These are phyloP conservation scores for Syncephalastrum monosporum DNA, from an alignment of 371 early-diverging fungal species.

Conservation along the genomic window DNA sequence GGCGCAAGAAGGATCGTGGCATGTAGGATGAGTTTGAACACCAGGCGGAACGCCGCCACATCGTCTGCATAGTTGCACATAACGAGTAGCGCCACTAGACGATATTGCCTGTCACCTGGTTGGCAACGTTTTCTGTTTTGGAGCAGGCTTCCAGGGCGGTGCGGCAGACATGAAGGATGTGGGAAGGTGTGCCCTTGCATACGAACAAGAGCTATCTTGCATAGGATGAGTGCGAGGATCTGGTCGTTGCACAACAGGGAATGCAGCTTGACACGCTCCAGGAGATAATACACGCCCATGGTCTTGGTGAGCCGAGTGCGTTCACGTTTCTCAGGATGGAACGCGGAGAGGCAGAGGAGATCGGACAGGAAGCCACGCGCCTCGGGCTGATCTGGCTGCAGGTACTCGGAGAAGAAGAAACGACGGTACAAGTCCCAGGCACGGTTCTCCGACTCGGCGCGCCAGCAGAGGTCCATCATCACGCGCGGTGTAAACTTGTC, in stretches of 20 bases:
- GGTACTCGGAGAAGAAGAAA: conserved; percentile 41
- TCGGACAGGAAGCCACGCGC: conserved; percentile 35
- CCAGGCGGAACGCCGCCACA: conserved; percentile 17
- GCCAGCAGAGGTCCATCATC: conserved; percentile 40
- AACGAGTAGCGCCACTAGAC: conserved; percentile 22
- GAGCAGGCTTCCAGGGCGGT: conserved; percentile 31
- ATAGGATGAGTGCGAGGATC: conserved; percentile 33
- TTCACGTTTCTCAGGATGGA: conserved; percentile 27
- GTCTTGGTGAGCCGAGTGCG: conserved; percentile 26
- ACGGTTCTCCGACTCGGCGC: conserved; percentile 30
- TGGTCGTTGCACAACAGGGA: conserved; percentile 30
- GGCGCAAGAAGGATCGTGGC: conserved; percentile 13
- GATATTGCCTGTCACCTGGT: background rate
- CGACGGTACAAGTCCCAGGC: conserved; percentile 38
- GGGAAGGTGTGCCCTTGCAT: conserved; percentile 22
- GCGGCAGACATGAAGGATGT: conserved; percentile 20
- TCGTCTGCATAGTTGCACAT: conserved; percentile 28
- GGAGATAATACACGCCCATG: conserved; percentile 26
- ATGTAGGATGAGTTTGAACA: conserved; percentile 5
- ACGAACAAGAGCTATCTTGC: conserved; percentile 28
- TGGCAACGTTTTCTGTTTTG: conserved; percentile 14
- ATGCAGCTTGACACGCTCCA: conserved; percentile 21
- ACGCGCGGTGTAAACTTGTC: conserved; percentile 33
- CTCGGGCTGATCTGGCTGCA: conserved; percentile 33
- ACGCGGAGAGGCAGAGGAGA: conserved; percentile 26